phyloP scores from a whole-genome alignment of 768 basidiomycete species.

The Megacollybia marginata region DNA sequence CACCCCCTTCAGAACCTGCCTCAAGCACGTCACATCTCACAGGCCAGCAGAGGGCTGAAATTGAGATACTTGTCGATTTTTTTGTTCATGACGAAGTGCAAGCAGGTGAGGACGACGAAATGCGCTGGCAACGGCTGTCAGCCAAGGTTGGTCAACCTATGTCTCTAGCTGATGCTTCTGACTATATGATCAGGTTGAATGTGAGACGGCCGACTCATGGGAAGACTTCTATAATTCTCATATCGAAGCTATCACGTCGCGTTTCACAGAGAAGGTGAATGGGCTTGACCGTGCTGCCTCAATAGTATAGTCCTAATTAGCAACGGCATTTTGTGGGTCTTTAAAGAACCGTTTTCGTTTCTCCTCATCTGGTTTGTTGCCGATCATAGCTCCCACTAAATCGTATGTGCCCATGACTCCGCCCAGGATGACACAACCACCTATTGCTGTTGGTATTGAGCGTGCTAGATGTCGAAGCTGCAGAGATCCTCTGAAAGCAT shows the following conservation, averaged over 20 bases:
- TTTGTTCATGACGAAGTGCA: constrained; percentile 42
- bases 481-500: constrained; percentile 4
- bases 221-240: background rate
- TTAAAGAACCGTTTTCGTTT: constrained; percentile 82
- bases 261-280: background rate
- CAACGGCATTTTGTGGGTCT: constrained; percentile 32
- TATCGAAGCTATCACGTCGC: background rate
- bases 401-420: constrained; percentile 75
- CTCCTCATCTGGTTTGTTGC: constrained; percentile 45
- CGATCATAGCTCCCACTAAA: constrained; percentile 37
- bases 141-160: constrained; percentile 29
- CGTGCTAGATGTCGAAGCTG: constrained; percentile 42
- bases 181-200: constrained; percentile 3
- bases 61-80: constrained; percentile 46
- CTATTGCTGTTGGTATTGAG: constrained; percentile 77
- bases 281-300: background rate
- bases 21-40: background rate
- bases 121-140: constrained; percentile 46
- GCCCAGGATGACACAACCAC: constrained; percentile 72
- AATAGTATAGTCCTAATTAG: background rate
- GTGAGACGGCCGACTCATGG: constrained; percentile 2
- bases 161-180: background rate
- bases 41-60: constrained; percentile 26
- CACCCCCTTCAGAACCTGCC: background rate
- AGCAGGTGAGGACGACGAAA: constrained; percentile 21